phyloP scores from a whole-genome alignment of 148 eudicot genomes.

The Silene latifolia region DNA sequence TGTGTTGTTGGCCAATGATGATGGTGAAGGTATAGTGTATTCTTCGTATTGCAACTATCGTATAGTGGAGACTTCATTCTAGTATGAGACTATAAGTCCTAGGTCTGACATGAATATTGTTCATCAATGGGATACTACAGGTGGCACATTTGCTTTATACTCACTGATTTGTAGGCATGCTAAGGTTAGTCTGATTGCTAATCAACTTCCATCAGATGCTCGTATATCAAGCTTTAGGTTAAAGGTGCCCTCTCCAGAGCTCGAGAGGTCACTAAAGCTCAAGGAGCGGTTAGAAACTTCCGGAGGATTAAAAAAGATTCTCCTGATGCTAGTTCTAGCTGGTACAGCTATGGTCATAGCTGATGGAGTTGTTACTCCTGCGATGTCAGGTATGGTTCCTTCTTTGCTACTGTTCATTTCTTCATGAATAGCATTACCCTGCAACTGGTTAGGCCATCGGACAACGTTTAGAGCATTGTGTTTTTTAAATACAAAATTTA shows the following conservation, averaged over 20 bases:
- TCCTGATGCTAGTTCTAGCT: constrained; percentile 82
- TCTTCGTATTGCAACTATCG: constrained; percentile 8
- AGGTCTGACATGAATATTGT: constrained; percentile 11
- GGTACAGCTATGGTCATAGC: constrained; percentile 99
- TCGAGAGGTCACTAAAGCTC: constrained; percentile 90
- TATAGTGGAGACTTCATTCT: background rate
- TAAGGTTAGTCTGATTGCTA: constrained; percentile 88
- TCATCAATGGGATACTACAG: constrained; percentile 42
- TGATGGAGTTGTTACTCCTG: constrained; percentile 95
- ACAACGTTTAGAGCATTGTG: background rate
- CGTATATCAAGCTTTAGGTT: constrained; percentile 95
- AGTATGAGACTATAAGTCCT: constrained; percentile 9
- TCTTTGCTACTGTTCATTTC: background rate
- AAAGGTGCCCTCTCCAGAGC: constrained; percentile 95
- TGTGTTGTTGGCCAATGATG: constrained; percentile 97
- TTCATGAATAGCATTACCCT: background rate
- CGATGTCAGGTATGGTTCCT: constrained; percentile 72
- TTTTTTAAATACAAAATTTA: background rate
- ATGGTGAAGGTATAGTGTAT: constrained; percentile 81
- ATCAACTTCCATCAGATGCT: constrained; percentile 92
- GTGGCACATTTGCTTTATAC: constrained; percentile 97
- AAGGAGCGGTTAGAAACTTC: constrained; percentile 88
- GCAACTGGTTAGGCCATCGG: background rate
- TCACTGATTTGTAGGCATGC: constrained; percentile 96
- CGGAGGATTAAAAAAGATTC: constrained; percentile 65